Conservation (phyloP, 2,329 filamentous ascomycete species). For the Esteya vermicola region DNA sequence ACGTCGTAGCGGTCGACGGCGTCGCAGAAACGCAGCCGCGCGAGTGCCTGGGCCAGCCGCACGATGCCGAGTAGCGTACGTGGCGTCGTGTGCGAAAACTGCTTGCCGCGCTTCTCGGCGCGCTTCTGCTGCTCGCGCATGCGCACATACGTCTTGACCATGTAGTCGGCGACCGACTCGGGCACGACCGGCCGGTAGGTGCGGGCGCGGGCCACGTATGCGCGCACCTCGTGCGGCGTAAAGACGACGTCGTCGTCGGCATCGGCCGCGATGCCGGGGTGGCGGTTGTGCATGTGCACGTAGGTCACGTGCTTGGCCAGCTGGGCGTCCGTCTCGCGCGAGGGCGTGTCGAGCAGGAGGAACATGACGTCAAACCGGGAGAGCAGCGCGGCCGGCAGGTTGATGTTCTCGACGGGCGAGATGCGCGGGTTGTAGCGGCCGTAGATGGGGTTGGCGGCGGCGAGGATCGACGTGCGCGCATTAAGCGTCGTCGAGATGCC, state of each 20-base stretch:
- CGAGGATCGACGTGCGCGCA: slow-evolving; percentile 87
- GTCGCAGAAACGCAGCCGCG: slow-evolving; percentile 76
- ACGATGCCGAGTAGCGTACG: slow-evolving; percentile 87
- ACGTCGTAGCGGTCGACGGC: slow-evolving; percentile 84
- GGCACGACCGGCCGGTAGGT: slow-evolving; percentile 80
- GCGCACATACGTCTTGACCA: slow-evolving; percentile 91
- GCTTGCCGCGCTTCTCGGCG: slow-evolving; percentile 80
- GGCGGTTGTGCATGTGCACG: slow-evolving; percentile 92
- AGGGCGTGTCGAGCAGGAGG: slow-evolving; percentile 87
- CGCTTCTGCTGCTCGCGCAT: slow-evolving; percentile 85
- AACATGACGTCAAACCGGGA: slow-evolving; percentile 97
- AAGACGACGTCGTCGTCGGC: slow-evolving; percentile 50
- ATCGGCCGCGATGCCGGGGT: slow-evolving; percentile 54
- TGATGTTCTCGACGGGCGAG: slow-evolving; percentile 97
- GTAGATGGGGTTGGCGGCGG: slow-evolving; percentile 92
- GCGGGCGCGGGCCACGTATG: slow-evolving; percentile 87
- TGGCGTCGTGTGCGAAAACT: slow-evolving; percentile 86
- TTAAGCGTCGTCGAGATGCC: slow-evolving; percentile 69
- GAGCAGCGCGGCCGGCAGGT: slow-evolving; percentile 88
- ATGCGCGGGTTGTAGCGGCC: slow-evolving; percentile 96
- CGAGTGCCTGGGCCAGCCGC: slow-evolving; percentile 85
- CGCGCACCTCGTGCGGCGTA: slow-evolving; percentile 81
- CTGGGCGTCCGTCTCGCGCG: slow-evolving; percentile 79
- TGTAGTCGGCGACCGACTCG: slow-evolving; percentile 79
- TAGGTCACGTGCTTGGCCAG: slow-evolving; percentile 90